Evolutionary conservation across 2,329 filamentous ascomycete species (phyloP).

Genomic region (Fusarium sp.): DNA sequence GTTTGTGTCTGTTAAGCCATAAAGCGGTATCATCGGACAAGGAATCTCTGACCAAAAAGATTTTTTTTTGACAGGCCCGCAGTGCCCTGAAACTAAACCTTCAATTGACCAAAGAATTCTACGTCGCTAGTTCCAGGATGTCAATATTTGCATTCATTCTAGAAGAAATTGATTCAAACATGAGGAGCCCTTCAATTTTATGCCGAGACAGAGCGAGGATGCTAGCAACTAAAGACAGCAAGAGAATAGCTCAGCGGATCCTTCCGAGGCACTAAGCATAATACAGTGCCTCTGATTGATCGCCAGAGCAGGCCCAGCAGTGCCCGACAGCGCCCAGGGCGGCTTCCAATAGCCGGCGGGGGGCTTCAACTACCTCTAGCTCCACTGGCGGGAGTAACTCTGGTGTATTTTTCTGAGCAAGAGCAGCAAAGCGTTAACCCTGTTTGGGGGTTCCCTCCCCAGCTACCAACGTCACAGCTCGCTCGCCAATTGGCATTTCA

Average conservation of each 20-base stretch:
- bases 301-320: constrained; percentile 16
- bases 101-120: constrained; percentile 5
- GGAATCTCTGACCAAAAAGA: neutral
- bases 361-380: constrained; percentile 4
- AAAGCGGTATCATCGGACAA: neutral
- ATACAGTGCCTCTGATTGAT: constrained; percentile 46
- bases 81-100: neutral
- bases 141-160: constrained; percentile 20
- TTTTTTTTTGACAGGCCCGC: neutral
- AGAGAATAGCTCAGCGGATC: constrained; percentile 40
- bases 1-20: neutral
- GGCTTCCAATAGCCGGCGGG: constrained; percentile 33
- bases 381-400: constrained; percentile 20
- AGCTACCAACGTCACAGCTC: constrained; percentile 40
- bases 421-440: constrained; percentile 28
- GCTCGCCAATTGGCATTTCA: constrained; percentile 38
- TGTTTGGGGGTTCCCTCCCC: constrained; percentile 33
- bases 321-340: constrained; percentile 23
- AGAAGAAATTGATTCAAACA: constrained; percentile 15
- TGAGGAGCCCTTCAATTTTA: constrained; percentile 29
- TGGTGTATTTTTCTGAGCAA: constrained; percentile 32
- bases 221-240: constrained; percentile 12
- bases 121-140: constrained; percentile 2
- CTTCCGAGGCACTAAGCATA: constrained; percentile 46
- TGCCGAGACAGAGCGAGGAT: constrained; percentile 46